A percentile compares a stretch with the other conserved stretches of the same genome.
Evolutionary conservation across 495 filamentous ascomycete species (phyloP).

Genomic region (Podospora tetraspora): DNA sequence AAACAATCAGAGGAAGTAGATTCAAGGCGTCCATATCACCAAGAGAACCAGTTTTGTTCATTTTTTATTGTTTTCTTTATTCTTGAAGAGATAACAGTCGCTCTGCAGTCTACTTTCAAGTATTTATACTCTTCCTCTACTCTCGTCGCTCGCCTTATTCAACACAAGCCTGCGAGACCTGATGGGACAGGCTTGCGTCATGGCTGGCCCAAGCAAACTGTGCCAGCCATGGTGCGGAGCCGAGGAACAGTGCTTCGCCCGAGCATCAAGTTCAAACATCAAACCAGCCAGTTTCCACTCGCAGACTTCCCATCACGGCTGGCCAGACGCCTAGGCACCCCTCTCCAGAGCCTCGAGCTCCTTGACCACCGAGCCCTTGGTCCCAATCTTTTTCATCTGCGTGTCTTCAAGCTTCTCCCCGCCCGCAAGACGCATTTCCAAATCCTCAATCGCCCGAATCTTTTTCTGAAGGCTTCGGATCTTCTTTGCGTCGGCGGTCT

Average conservation of each 20-base stretch:
- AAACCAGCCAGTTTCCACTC: neutral
- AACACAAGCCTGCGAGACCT: neutral
- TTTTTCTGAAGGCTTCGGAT: constrained; percentile 89
- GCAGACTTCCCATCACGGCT: neutral
- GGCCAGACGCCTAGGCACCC: constrained; percentile 14
- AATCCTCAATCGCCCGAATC: constrained; percentile 91
- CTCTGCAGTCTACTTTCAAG: neutral
- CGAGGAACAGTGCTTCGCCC: no score
- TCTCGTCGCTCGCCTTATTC: neutral
- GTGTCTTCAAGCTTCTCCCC: constrained; percentile 98
- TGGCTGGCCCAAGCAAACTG: neutral
- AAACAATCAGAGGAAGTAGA: no score
- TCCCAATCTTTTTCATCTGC: constrained; percentile 96
- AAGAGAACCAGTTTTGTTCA: neutral
- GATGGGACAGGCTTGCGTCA: neutral
- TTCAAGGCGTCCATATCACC: neutral
- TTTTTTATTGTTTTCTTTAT: neutral
- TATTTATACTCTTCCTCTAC: neutral
- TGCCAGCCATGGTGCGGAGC: no score
- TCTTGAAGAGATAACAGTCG: neutral
- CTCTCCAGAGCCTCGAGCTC: constrained; percentile 59
- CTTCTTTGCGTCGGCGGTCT: constrained; percentile 71
- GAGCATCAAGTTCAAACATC: neutral
- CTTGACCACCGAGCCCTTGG: constrained; percentile 72
- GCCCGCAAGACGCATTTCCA: constrained; percentile 89